Evolutionary conservation across 1,139 yeast species (phyloP).

Genomic region (Sugiyamaella grinbergsii): DNA sequence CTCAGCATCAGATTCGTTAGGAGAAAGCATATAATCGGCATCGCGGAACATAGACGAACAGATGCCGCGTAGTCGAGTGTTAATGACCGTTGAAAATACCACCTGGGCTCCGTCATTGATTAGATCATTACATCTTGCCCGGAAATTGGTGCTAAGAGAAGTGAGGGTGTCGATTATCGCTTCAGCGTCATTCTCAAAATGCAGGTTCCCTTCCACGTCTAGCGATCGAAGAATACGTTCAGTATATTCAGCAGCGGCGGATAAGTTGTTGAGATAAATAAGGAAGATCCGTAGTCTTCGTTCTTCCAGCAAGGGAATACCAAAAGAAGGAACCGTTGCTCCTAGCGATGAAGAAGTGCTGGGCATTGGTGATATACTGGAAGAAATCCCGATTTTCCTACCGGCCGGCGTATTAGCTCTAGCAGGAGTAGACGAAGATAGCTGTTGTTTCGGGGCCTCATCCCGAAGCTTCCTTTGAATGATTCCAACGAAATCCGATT

Average conservation of each 20-base stretch:
- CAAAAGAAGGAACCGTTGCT: constrained; percentile 26
- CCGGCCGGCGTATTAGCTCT: constrained; percentile 27
- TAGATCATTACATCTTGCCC: constrained; percentile 49
- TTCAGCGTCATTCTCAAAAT: constrained; percentile 57
- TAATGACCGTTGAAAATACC: constrained; percentile 61
- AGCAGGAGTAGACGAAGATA: constrained; percentile 26
- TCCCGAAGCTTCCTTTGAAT: constrained; percentile 57
- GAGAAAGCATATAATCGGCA: constrained; percentile 48
- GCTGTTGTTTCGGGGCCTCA: constrained; percentile 42
- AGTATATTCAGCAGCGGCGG: constrained; percentile 60
- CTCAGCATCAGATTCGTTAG: constrained; percentile 30
- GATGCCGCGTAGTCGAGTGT: constrained; percentile 51
- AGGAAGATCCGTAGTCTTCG: constrained; percentile 51
- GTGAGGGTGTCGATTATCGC: constrained; percentile 49
- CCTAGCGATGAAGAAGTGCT: constrained; percentile 22
- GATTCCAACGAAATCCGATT: constrained; percentile 51
- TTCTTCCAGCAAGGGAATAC: constrained; percentile 41
- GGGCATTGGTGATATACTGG: not conserved
- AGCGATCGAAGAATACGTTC: constrained; percentile 50
- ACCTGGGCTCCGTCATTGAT: constrained; percentile 56
- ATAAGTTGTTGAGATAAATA: constrained; percentile 62
- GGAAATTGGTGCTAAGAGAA: constrained; percentile 41
- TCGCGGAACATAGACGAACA: constrained; percentile 60
- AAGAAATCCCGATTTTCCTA: not conserved
- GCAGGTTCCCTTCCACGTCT: constrained; percentile 49